Evolutionary conservation across 2,329 filamentous ascomycete genomes (phyloP).

Genomic region (Fusarium albosuccineum): DNA sequence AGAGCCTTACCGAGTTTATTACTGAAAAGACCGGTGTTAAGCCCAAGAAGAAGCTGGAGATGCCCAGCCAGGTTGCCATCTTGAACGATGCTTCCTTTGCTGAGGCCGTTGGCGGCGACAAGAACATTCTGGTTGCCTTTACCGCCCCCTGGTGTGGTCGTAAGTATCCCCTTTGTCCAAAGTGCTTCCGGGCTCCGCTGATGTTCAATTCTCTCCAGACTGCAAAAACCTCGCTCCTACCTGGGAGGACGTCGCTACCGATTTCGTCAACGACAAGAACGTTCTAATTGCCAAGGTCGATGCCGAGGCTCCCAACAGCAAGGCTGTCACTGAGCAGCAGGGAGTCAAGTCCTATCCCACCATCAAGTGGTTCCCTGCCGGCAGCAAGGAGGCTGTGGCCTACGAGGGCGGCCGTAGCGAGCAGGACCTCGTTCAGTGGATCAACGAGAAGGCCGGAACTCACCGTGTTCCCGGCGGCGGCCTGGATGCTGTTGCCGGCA

Average conservation of each 20-base stretch:
- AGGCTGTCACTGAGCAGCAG: slow-evolving; percentile 80
- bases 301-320: slow-evolving; percentile 88
- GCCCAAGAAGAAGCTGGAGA: slow-evolving; percentile 79
- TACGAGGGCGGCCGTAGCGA: slow-evolving; percentile 85
- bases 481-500: slow-evolving; percentile 83
- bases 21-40: slow-evolving; percentile 88
- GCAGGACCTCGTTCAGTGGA: slow-evolving; percentile 79
- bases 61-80: slow-evolving; percentile 81
- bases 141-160: slow-evolving; percentile 99
- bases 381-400: slow-evolving; percentile 76
- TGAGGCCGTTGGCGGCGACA: slow-evolving; percentile 82
- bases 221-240: slow-evolving; percentile 94
- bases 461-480: slow-evolving; percentile 85
- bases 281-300: slow-evolving; percentile 96
- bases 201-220: slow-evolving; percentile 67
- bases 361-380: slow-evolving; percentile 96
- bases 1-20: slow-evolving; percentile 85
- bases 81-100: slow-evolving; percentile 86
- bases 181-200: slow-evolving; percentile 13
- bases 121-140: slow-evolving; percentile 94
- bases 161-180: slow-evolving; percentile 66
- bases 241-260: slow-evolving; percentile 88
- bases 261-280: slow-evolving; percentile 81
- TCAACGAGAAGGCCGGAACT: slow-evolving; percentile 92
- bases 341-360: slow-evolving; percentile 91